Evolutionary conservation across 176 grass and related monocot genomes (phyloP).

Genomic region (Tillandsia fasciculata): DNA sequence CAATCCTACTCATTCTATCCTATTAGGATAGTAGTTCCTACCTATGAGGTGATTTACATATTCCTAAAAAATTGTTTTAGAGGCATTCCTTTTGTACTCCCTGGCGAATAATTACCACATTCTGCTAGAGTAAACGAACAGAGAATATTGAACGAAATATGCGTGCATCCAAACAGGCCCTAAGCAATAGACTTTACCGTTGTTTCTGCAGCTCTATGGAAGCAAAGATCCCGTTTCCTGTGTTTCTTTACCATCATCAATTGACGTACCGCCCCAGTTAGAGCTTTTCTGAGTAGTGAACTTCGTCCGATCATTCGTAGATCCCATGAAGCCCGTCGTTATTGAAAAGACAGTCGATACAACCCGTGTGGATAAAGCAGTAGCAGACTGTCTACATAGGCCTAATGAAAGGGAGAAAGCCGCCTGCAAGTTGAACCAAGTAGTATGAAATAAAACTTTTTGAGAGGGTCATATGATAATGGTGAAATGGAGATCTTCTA

Average conservation of each 20-base stretch:
- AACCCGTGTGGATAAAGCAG: constrained; percentile 73
- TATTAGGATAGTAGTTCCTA: no score
- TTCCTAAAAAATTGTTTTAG: no score
- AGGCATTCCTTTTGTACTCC: no score
- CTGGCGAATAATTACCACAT: no score
- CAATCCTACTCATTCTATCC: no score
- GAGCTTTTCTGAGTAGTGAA: constrained; percentile 49
- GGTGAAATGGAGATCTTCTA: neutral
- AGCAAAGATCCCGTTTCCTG: constrained; percentile 40
- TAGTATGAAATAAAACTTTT: neutral
- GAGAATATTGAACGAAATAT: no score
- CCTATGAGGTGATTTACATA: no score
- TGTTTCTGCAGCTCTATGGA: constrained; percentile 33
- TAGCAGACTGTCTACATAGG: constrained; percentile 59
- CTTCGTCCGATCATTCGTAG: constrained; percentile 45
- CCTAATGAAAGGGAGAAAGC: constrained; percentile 77
- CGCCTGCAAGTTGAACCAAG: constrained; percentile 35
- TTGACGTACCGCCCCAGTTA: constrained; percentile 49
- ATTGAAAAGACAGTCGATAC: constrained; percentile 93
- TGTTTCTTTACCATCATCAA: constrained; percentile 34
- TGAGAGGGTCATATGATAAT: neutral
- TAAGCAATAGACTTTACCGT: constrained; percentile 33
- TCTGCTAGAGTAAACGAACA: no score
- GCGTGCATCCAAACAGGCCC: constrained; percentile 9
- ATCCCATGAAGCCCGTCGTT: constrained; percentile 71